Conservation (phyloP, 1,284 basidiomycete genomes). For the Cryptococcus jaspeensis region DNA sequence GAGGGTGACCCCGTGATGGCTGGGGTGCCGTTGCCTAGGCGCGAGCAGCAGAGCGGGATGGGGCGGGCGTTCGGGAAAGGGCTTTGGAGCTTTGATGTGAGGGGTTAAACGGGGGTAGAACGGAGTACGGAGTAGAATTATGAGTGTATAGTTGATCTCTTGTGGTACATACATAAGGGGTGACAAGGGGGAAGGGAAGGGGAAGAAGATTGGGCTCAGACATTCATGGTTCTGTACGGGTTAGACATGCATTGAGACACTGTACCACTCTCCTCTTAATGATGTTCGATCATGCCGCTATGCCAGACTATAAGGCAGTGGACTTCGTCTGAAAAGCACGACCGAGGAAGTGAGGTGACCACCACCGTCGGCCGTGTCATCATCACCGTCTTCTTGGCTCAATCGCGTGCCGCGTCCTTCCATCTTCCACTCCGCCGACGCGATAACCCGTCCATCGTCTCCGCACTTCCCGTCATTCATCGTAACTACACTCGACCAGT, state of each 20-base stretch:
- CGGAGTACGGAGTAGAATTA: too few species aligned
- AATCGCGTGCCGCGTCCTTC: background rate
- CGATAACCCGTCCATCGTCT: background rate
- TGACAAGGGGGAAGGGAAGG: background rate
- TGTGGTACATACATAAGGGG: background rate
- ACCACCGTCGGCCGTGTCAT: too few species aligned
- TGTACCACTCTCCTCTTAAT: background rate
- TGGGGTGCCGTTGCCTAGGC: conserved; percentile 28
- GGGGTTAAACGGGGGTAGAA: conserved; percentile 10
- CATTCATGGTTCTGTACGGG: background rate
- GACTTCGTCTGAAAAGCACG: too few species aligned
- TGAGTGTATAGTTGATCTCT: background rate
- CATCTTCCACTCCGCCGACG: background rate
- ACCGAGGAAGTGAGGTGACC: too few species aligned
- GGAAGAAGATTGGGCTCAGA: background rate
- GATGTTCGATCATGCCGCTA: background rate
- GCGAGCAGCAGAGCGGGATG: conserved; percentile 20
- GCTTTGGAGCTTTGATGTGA: conserved; percentile 36
- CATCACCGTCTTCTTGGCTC: too few species aligned
- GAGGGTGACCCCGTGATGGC: conserved; percentile 24
- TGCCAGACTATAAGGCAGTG: too few species aligned
- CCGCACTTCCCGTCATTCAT: background rate
- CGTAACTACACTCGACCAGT: background rate
- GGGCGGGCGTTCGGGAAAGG: conserved; percentile 29
- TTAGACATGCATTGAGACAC: too few species aligned